A percentile compares a stretch with the other conserved stretches of the same genome.
These are phyloP conservation scores for Saprolegnia parasitica DNA, from an alignment of 352 stramenopile species.

Conservation along the genomic window DNA sequence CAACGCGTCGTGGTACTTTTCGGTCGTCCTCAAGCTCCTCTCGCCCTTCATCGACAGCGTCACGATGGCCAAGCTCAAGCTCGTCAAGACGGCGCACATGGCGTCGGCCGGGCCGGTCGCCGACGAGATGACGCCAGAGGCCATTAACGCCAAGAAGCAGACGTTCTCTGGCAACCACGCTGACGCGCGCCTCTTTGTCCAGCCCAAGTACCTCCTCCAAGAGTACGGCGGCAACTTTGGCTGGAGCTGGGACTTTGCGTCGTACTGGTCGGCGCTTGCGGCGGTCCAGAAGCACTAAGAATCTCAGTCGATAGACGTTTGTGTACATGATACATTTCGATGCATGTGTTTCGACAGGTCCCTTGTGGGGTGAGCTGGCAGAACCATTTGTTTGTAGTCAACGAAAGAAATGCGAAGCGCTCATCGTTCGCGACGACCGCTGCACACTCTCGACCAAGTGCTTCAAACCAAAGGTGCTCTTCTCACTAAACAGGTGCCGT, in stretches of 20 bases:
- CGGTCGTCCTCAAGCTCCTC: conserved; percentile 2
- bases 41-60: conserved; percentile 10
- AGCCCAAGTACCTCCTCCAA: conserved; percentile 14
- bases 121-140: neutral
- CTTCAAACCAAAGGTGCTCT: too few species aligned
- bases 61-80: conserved; percentile 13
- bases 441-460: too few species aligned
- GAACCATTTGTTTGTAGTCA: too few species aligned
- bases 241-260: conserved; percentile 1
- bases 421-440: too few species aligned
- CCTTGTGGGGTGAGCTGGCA: too few species aligned
- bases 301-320: neutral
- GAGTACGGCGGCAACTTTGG: conserved; percentile 4
- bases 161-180: conserved; percentile 3
- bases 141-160: neutral
- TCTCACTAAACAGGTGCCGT: too few species aligned
- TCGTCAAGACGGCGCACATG: conserved; percentile 7
- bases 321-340: too few species aligned
- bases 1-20: conserved; percentile 13
- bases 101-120: neutral
- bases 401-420: too few species aligned
- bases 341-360: too few species aligned
- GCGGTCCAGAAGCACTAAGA: neutral
- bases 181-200: neutral
- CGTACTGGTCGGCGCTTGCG: neutral